Evolutionary conservation across 139 green algal species (phyloP).

Genomic region (Spirogloea muscicola): DNA sequence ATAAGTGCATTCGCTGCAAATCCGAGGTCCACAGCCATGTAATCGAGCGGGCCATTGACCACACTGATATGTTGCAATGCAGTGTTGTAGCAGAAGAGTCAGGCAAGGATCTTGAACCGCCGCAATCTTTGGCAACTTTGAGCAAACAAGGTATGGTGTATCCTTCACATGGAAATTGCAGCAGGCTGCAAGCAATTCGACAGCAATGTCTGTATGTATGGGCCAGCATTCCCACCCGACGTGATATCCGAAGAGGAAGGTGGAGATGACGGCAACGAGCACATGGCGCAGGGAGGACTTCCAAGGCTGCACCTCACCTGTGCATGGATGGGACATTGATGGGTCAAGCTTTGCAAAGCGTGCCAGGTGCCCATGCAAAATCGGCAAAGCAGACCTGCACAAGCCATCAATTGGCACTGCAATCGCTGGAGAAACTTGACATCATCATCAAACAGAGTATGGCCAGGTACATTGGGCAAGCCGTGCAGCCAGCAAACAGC

Average conservation of each 20-base stretch:
- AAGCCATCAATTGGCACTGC: no score
- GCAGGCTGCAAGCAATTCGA: neutral
- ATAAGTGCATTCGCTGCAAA: constrained; percentile 14
- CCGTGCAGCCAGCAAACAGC: no score
- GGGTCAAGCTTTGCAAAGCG: no score
- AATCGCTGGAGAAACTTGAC: no score
- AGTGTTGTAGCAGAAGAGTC: neutral
- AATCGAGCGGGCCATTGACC: constrained; percentile 33
- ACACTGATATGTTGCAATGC: constrained; percentile 5
- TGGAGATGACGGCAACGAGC: neutral
- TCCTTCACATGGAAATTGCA: neutral
- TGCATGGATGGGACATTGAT: no score
- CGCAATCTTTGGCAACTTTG: no score
- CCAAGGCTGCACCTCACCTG: no score
- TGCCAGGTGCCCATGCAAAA: no score
- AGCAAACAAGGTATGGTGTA: neutral
- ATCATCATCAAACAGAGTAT: no score
- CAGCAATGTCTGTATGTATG: neutral
- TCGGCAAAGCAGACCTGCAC: no score
- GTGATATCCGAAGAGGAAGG: constrained; percentile 19
- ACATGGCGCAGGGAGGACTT: neutral
- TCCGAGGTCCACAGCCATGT: constrained; percentile 18
- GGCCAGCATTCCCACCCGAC: constrained; percentile 2
- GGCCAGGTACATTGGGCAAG: no score
- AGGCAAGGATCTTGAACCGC: no score